Conservation (phyloP, 1,284 basidiomycete genomes). For the Caloboletus firmus region DNA sequence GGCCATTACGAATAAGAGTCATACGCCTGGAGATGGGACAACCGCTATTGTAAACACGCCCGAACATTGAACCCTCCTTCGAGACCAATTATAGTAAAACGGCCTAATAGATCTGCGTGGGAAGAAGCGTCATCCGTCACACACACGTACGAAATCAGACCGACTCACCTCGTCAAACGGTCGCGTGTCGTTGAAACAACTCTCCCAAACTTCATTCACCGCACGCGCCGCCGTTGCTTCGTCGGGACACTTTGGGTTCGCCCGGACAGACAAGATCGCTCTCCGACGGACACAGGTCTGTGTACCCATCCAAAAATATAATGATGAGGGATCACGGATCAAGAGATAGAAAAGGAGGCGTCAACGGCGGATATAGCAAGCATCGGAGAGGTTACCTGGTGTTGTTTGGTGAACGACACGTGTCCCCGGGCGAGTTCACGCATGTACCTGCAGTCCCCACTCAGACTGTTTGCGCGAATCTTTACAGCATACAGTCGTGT, state of each 20-base stretch:
- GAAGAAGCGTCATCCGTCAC: conserved; percentile 10
- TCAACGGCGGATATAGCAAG: conserved; percentile 12
- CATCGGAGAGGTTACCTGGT: conserved; percentile 61
- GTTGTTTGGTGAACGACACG: conserved; percentile 85
- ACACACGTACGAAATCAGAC: background rate
- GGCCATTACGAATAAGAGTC: background rate
- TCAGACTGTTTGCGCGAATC: conserved; percentile 93
- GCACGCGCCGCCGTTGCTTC: conserved; percentile 78
- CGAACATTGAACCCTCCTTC: background rate
- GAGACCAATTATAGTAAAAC: conserved; percentile 4
- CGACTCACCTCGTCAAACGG: conserved; percentile 90
- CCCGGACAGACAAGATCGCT: conserved; percentile 78
- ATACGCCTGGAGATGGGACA: conserved; percentile 5
- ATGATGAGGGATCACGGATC: conserved; percentile 4
- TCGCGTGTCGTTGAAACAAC: conserved; percentile 92
- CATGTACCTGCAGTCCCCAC: conserved; percentile 87
- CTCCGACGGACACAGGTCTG: conserved; percentile 89
- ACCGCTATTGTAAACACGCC: background rate
- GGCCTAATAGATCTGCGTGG: conserved; percentile 35
- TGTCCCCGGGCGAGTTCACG: conserved; percentile 80
- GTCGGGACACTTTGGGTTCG: conserved; percentile 81
- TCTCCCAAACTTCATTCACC: conserved; percentile 96
- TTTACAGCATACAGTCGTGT: conserved; percentile 34
- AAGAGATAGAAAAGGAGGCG: background rate
- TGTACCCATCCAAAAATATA: conserved; percentile 3